These are phyloP conservation scores for Camptophora hylomeconis DNA, from an alignment of 2,329 filamentous ascomycete species.

Conservation along the genomic window DNA sequence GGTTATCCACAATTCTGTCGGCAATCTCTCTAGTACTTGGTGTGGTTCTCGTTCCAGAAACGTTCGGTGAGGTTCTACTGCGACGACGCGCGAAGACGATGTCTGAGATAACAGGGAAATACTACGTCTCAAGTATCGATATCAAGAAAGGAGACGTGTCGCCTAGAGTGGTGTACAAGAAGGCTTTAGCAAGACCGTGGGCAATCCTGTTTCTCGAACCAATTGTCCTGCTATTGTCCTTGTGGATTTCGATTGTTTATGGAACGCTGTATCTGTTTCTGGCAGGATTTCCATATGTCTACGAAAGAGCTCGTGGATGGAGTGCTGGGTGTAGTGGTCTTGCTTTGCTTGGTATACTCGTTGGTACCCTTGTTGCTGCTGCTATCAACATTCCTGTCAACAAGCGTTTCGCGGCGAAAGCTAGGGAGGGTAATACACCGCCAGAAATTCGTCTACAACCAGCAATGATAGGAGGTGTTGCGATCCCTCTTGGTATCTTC, in stretches of 20 bases:
- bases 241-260: slow-evolving; percentile 34
- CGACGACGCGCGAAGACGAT: slow-evolving; percentile 39
- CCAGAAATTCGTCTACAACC: slow-evolving; percentile 40
- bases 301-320: slow-evolving; percentile 47
- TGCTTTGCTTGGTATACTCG: slow-evolving; percentile 53
- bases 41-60: slow-evolving; percentile 42
- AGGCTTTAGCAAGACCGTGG: slow-evolving; percentile 50
- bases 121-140: slow-evolving; percentile 43
- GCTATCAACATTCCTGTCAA: slow-evolving; percentile 29
- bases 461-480: slow-evolving; percentile 35
- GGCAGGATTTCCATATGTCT: slow-evolving; percentile 54
- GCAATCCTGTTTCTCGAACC: slow-evolving; percentile 56
- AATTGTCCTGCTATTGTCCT: slow-evolving; percentile 49
- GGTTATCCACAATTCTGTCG: slow-evolving; percentile 49
- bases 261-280: slow-evolving; percentile 45
- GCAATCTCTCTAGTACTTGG: slow-evolving; percentile 44
- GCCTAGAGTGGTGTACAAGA: slow-evolving; percentile 32
- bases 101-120: slow-evolving; percentile 39
- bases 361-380: slow-evolving; percentile 26
- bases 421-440: slow-evolving; percentile 9
- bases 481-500: slow-evolving; percentile 44
- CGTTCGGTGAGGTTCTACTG: slow-evolving; percentile 42
- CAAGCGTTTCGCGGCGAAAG: slow-evolving; percentile 17
- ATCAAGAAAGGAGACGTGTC: slow-evolving; percentile 23
- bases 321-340: slow-evolving; percentile 45